Evolutionary conservation across 805 yeast genomes (phyloP).

Genomic region (Cyberlindnera samutprakarnensis): DNA sequence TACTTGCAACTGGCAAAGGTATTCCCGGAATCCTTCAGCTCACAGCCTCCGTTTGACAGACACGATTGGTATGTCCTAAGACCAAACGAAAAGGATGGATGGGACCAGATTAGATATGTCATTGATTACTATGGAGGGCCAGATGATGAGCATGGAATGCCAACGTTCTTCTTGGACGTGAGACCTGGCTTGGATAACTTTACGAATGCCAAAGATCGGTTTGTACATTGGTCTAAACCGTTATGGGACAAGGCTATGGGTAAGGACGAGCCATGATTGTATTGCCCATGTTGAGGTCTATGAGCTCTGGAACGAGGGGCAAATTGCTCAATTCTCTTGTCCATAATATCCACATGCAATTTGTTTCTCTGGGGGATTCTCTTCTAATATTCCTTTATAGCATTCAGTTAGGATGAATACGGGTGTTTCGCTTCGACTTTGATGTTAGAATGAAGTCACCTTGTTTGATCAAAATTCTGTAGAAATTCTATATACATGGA

Average conservation of each 20-base stretch:
- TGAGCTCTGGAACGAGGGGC: no score
- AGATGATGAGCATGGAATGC: constrained; percentile 83
- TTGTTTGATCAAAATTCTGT: no score
- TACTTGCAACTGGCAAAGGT: constrained; percentile 56
- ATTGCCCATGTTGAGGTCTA: no score
- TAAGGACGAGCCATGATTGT: not conserved
- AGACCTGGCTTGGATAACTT: constrained; percentile 85
- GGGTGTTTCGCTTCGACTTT: no score
- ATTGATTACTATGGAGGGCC: constrained; percentile 97
- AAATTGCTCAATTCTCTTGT: not conserved
- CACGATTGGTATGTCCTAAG: constrained; percentile 98
- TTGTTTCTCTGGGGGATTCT: no score
- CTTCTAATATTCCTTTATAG: no score
- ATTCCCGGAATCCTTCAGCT: constrained; percentile 65
- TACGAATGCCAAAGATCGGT: constrained; percentile 58
- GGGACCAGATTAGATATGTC: constrained; percentile 80
- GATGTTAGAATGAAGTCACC: no score
- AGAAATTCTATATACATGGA: no score
- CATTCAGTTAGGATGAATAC: no score
- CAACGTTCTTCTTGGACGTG: constrained; percentile 87
- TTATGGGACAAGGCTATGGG: constrained; percentile 61
- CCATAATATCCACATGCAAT: no score
- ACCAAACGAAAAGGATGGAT: constrained; percentile 35
- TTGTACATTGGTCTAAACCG: constrained; percentile 60
- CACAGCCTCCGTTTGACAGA: constrained; percentile 91